Percentiles rank a stretch among this genome's conserved stretches.
phyloP scores from a whole-genome alignment of 1,284 basidiomycete species.

The Erythrobasidium hasegawianum region DNA sequence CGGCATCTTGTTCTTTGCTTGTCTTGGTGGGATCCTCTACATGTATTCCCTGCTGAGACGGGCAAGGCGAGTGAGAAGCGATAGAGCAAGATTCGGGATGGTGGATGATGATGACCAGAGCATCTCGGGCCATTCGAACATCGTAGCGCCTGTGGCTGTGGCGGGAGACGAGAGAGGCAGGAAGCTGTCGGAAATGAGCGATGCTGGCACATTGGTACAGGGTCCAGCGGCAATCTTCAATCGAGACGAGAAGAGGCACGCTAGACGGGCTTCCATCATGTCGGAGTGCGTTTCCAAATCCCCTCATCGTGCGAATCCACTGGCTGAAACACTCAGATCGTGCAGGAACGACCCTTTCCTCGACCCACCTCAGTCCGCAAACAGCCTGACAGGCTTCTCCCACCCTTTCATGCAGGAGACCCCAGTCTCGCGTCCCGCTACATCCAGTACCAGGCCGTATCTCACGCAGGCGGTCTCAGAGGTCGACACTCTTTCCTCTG shows the following conservation, averaged over 20 bases:
- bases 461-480: slow-evolving; percentile 5
- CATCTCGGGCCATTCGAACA: not conserved
- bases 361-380: slow-evolving; percentile 20
- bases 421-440: not conserved
- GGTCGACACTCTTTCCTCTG: slow-evolving; percentile 17
- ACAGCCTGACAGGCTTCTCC: not conserved
- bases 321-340: too few relatives aligned
- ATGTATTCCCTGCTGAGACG: slow-evolving; percentile 20
- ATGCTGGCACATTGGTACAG: not conserved
- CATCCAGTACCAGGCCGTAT: not conserved
- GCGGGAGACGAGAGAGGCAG: not conserved
- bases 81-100: slow-evolving; percentile 19
- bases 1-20: slow-evolving; percentile 19
- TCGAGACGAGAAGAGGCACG: not conserved
- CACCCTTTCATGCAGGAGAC: not conserved
- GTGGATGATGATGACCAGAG: slow-evolving; percentile 13
- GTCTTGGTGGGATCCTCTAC: slow-evolving; percentile 5
- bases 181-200: not conserved
- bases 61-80: slow-evolving; percentile 11
- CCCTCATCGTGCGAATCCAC: too few relatives aligned
- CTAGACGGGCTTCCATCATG: slow-evolving; percentile 4
- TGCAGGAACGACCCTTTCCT: slow-evolving; percentile 27
- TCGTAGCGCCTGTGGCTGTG: not conserved
- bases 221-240: not conserved
- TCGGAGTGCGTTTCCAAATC: slow-evolving; percentile 15